Evolutionary conservation across 257 asterid species (phyloP), one percentile per base, ranked within the genome.

Genomic region (Forsythia viridissima): DNA sequence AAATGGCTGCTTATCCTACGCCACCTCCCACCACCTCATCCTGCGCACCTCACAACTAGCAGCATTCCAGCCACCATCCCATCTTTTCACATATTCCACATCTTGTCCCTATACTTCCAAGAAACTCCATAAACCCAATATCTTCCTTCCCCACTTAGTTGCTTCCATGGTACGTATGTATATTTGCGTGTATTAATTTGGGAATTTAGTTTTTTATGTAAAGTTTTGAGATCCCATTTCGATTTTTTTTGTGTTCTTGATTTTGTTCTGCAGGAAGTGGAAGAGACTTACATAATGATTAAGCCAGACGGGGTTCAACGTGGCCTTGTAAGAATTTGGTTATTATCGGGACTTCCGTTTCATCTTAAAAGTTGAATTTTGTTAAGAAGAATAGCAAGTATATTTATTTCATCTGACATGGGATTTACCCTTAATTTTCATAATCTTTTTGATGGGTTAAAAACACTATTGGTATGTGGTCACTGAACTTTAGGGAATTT

Each of bases 231-330:
- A 80, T 75, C 61, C 21, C 4, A 0, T 3, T 51, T 51, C 13
- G 18, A 1, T 9, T 20, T 48, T 39, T 66, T 44, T 46, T 46
- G 1, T 46, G 55, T 21, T 71, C 30, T 71, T 57, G 20, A 44
- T n/a, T 67, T 73, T 77, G 37, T 74, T 18, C 86, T 89, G 95
- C 92, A 84, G 30, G 80, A 84, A 76, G 97, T 89, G 86, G 97
- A 94, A 65, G 88, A 88, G 86, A 90, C 89, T 72, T 94, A 94
- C 75, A 90, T 94, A 44, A 94, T 94, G 98, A 88, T 94, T 78
- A 92, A 92, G 86, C 97, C 98, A 4, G 98, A 92, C 70, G 97
- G 97, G 20, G 94, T 94, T 79, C 97, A 92, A 43, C 92, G 97
- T 74, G 97, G 97, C n/a, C 97, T 92, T 74, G 97, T 92, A 81